Evolutionary conservation across 2,329 filamentous ascomycete species (phyloP).

Genomic region (Fusarium torreyae): DNA sequence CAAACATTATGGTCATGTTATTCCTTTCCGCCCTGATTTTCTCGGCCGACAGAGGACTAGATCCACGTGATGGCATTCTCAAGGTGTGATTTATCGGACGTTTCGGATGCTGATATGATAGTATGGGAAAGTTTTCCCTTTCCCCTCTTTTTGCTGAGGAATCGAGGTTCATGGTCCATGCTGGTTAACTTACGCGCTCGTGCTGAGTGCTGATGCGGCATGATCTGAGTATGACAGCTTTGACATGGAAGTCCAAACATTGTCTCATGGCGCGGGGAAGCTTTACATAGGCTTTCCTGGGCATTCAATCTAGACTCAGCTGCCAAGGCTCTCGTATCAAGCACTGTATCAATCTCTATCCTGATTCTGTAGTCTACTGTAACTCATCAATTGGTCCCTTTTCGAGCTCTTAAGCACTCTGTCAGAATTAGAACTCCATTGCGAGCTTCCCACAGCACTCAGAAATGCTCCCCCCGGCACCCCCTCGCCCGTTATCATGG

Average conservation of each 20-base stretch:
- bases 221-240: constrained; percentile 43
- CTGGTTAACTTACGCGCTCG: not conserved
- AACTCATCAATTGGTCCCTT: constrained; percentile 8
- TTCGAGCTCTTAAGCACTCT: constrained; percentile 9
- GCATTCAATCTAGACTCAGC: constrained; percentile 20
- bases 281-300: constrained; percentile 10
- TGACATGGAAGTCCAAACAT: constrained; percentile 12
- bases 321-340: constrained; percentile 5
- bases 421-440: constrained; percentile 33
- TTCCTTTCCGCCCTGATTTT: constrained; percentile 8
- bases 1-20: constrained; percentile 18
- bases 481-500: constrained; percentile 36
- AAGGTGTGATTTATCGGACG: constrained; percentile 34
- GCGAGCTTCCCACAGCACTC: constrained; percentile 32
- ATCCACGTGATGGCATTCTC: constrained; percentile 37
- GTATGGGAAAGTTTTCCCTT: constrained; percentile 37
- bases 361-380: constrained; percentile 1
- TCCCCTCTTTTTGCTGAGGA: constrained; percentile 7
- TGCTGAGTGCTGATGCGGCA: constrained; percentile 30
- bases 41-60: constrained; percentile 37
- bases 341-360: not conserved
- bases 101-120: constrained; percentile 35
- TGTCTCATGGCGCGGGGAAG: constrained; percentile 33
- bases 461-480: constrained; percentile 10
- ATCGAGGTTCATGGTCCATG: constrained; percentile 1